A percentile compares a stretch with the other conserved stretches of the same genome.
Conservation (phyloP, 2,329 filamentous ascomycete species). For the Hymenoscyphus scutula region DNA sequence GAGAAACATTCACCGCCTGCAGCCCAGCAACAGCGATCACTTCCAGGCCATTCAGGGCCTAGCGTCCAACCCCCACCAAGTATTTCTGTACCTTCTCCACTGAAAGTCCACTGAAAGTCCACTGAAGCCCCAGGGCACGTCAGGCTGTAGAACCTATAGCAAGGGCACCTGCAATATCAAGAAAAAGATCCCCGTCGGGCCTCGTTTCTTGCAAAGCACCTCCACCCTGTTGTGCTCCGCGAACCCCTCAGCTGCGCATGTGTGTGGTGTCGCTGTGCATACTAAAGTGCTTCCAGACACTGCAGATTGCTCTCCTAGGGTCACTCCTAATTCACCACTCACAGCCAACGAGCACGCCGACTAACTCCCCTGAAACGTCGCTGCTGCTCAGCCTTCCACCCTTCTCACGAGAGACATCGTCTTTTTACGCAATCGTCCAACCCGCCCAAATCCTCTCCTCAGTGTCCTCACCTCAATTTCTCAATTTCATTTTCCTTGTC, state of each 20-base stretch:
- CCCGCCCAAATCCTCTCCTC: conserved; percentile 8
- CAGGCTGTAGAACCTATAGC: not conserved
- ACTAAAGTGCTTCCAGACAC: not conserved
- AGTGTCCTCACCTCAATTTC: too few relatives aligned
- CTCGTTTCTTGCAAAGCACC: not conserved
- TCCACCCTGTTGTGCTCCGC: not conserved
- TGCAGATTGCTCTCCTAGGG: not conserved
- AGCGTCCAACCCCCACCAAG: not conserved
- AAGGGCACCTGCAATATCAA: not conserved
- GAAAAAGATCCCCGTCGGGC: not conserved
- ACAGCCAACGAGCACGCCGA: not conserved
- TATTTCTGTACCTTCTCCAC: not conserved
- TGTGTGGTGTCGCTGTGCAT: not conserved
- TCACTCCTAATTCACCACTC: not conserved
- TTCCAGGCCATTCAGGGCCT: not conserved
- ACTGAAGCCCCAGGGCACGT: too few relatives aligned
- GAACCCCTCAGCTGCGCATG: not conserved
- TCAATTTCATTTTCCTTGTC: conserved; percentile 15
- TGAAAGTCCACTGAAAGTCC: not conserved
- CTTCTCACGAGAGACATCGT: not conserved
- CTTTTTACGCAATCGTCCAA: not conserved
- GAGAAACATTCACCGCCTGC: not conserved
- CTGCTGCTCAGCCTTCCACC: not conserved
- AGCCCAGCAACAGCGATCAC: too few relatives aligned
- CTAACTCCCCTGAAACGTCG: not conserved